Evolutionary conservation across 805 yeast species (phyloP).

Genomic region (Cyberlindnera sargentensis): DNA sequence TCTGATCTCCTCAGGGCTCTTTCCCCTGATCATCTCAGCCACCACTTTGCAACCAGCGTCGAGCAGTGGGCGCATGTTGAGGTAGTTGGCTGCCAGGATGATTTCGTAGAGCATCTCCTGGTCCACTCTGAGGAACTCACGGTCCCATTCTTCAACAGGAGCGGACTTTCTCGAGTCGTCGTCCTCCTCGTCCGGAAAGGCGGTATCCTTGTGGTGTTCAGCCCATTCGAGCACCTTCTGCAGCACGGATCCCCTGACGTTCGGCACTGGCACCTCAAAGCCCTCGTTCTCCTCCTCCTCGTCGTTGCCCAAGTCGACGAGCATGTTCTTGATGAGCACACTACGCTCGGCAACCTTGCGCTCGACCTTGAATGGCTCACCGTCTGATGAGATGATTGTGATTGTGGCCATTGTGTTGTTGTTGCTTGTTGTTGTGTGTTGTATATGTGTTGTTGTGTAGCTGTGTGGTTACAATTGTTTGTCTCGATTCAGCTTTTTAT

Average conservation of each 20-base stretch:
- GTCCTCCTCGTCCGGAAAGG: constrained; percentile 73
- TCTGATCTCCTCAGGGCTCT: constrained; percentile 74
- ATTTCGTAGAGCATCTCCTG: constrained; percentile 83
- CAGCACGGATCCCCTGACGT: constrained; percentile 80
- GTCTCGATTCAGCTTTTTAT: too few species aligned
- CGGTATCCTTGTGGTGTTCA: constrained; percentile 81
- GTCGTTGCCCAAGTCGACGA: constrained; percentile 50
- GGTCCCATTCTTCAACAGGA: constrained; percentile 94
- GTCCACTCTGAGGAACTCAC: constrained; percentile 87
- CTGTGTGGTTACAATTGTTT: neutral
- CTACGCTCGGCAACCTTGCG: constrained; percentile 83
- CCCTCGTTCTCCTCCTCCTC: constrained; percentile 46
- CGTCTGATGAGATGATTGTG: constrained; percentile 69
- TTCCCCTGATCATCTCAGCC: constrained; percentile 78
- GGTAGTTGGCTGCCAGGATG: constrained; percentile 72
- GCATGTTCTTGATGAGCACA: constrained; percentile 76
- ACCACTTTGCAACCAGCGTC: constrained; percentile 78
- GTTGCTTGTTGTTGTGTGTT: neutral
- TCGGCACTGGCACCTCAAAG: constrained; percentile 82
- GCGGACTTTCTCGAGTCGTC: constrained; percentile 82
- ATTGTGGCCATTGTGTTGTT: constrained; percentile 29
- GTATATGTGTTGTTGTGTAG: neutral
- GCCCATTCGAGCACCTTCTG: constrained; percentile 95
- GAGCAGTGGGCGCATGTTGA: constrained; percentile 66
- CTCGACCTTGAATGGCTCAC: constrained; percentile 71